These are phyloP conservation scores for Capniomyces stellatus DNA, from an alignment of 371 early-diverging fungal genomes.

Conservation along the genomic window DNA sequence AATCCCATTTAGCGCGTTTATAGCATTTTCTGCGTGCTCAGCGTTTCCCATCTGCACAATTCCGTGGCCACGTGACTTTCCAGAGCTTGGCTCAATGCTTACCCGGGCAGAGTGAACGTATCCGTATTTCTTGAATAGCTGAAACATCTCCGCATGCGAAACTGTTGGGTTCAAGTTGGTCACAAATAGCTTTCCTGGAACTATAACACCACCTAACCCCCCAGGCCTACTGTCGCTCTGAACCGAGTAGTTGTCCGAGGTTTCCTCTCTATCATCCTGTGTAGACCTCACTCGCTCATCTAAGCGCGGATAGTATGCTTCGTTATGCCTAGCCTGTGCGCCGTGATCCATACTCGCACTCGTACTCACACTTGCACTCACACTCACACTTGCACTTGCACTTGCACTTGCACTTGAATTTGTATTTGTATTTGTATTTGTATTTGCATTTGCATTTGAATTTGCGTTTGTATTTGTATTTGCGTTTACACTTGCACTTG, in stretches of 20 bases:
- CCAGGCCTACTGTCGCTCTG: not conserved
- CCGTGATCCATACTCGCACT: no score
- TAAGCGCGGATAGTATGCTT: no score
- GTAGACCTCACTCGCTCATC: not conserved
- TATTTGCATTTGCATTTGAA: no score
- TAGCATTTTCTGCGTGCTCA: slow-evolving; percentile 13
- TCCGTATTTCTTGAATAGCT: slow-evolving; percentile 25
- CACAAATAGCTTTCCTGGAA: slow-evolving; percentile 27
- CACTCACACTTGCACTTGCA: no score
- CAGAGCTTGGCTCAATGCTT: slow-evolving; percentile 19
- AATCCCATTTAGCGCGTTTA: slow-evolving; percentile 20
- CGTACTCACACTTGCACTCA: no score
- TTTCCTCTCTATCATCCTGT: not conserved
- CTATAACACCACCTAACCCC: slow-evolving; percentile 19
- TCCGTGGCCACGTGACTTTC: slow-evolving; percentile 22
- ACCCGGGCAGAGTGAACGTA: slow-evolving; percentile 26
- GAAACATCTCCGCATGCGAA: slow-evolving; percentile 27
- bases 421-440: no score
- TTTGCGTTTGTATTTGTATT: no score
- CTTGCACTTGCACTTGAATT: no score
- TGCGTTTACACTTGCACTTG: no score
- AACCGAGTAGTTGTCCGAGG: not conserved
- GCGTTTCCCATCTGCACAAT: slow-evolving; percentile 25
- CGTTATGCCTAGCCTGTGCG: no score
- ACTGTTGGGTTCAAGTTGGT: slow-evolving; percentile 24